Evolutionary conservation across 768 basidiomycete genomes (phyloP).

Genomic region (Boletus rex-veris): DNA sequence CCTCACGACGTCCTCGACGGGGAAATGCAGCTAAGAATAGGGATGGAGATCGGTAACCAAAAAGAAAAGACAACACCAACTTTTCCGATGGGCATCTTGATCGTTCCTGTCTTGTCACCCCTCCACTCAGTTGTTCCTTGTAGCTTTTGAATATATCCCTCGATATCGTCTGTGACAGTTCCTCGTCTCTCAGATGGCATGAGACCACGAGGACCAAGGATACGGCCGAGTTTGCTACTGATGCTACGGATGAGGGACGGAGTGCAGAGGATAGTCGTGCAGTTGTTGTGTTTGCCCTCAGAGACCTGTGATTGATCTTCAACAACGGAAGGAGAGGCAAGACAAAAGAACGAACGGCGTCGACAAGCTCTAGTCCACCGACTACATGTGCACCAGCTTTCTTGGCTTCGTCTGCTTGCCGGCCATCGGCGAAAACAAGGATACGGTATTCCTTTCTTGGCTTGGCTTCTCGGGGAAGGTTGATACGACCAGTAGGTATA

Average conservation of each 20-base stretch:
- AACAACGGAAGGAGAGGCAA: background rate
- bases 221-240: conserved; percentile 72
- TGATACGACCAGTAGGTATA: conserved; percentile 87
- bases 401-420: conserved; percentile 76
- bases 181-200: conserved; percentile 96
- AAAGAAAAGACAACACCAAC: conserved; percentile 39
- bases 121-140: conserved; percentile 90
- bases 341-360: conserved; percentile 57
- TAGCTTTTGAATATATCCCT: conserved; percentile 73
- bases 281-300: conserved; percentile 65
- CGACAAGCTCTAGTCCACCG: conserved; percentile 85
- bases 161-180: conserved; percentile 89
- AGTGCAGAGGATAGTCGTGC: conserved; percentile 79
- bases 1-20: conserved; percentile 68
- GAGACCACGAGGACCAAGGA: conserved; percentile 84
- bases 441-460: conserved; percentile 68
- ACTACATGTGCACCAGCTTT: conserved; percentile 87
- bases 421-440: conserved; percentile 91
- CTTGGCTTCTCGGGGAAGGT: conserved; percentile 79
- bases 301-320: conserved; percentile 49
- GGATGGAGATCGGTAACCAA: conserved; percentile 2
- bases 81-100: conserved; percentile 77
- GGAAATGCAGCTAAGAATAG: conserved; percentile 61
- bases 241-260: conserved; percentile 75
- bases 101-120: conserved; percentile 82